phyloP scores from a whole-genome alignment of 139 green algal species.

The Diplosphaera chodatii region DNA sequence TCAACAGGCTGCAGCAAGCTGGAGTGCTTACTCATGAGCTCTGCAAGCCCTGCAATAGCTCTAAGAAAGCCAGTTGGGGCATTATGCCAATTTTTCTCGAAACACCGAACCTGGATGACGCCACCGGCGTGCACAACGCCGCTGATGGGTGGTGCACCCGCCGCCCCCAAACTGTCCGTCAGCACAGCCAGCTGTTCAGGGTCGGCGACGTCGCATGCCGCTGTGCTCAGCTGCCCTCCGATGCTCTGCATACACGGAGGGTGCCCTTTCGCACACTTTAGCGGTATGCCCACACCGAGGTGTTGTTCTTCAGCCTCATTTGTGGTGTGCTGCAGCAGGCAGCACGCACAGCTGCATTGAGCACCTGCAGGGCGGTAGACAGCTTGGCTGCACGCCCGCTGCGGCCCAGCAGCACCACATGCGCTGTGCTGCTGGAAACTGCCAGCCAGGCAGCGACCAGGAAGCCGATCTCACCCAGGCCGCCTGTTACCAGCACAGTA shows the following conservation, averaged over 20 bases:
- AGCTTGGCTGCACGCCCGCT: neutral
- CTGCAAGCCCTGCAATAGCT: too few relatives aligned
- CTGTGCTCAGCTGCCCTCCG: neutral
- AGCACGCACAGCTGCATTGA: too few relatives aligned
- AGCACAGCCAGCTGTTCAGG: neutral
- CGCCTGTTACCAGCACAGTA: conserved; percentile 14
- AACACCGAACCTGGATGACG: conserved; percentile 22
- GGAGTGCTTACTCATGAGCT: too few relatives aligned
- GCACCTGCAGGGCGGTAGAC: neutral
- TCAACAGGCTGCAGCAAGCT: too few relatives aligned
- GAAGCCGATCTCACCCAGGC: conserved; percentile 15
- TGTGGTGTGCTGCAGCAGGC: too few relatives aligned
- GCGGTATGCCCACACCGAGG: too few relatives aligned
- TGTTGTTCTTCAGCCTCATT: too few relatives aligned
- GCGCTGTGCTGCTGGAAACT: neutral
- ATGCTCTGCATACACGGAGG: neutral
- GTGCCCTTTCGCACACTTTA: too few relatives aligned
- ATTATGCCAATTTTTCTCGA: too few relatives aligned
- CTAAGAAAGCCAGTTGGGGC: too few relatives aligned
- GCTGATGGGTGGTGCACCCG: neutral
- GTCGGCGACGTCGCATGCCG: neutral
- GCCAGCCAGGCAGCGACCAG: conserved; percentile 5
- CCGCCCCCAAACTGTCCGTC: neutral
- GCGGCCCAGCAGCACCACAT: neutral
- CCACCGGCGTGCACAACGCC: conserved; percentile 55